Percentiles rank a stretch among this genome's conserved stretches.
phyloP scores from a whole-genome alignment of 2,329 filamentous ascomycete genomes.

The Calonectria pteridis region DNA sequence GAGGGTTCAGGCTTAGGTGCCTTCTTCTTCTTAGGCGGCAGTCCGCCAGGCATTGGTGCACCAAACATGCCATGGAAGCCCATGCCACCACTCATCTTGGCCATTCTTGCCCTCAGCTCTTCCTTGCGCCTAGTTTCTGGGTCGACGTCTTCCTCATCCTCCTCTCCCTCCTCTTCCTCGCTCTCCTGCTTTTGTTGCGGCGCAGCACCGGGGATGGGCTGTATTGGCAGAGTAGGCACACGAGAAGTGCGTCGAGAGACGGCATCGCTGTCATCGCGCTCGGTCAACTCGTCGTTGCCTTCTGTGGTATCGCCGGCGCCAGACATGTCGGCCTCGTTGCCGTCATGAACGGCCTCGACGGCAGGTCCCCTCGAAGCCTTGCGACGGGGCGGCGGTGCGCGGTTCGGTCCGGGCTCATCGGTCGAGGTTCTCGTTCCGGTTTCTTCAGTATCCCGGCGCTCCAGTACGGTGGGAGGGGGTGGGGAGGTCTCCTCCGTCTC shows the following conservation, averaged over 20 bases:
- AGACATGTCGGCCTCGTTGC: slow-evolving; percentile 75
- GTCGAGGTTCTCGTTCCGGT: slow-evolving; percentile 62
- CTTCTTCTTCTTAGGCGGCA: slow-evolving; percentile 67
- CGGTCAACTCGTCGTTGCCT: slow-evolving; percentile 71
- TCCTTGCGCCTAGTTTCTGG: slow-evolving; percentile 87
- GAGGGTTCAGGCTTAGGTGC: slow-evolving; percentile 55
- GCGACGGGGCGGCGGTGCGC: slow-evolving; percentile 60
- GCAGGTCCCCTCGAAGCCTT: slow-evolving; percentile 63
- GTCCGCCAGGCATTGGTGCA: slow-evolving; percentile 73
- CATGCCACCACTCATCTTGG: slow-evolving; percentile 98
- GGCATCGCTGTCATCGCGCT: slow-evolving; percentile 82
- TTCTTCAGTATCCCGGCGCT: slow-evolving; percentile 63
- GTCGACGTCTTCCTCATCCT: slow-evolving; percentile 86
- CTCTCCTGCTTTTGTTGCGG: slow-evolving; percentile 61
- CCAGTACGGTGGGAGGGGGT: slow-evolving; percentile 48
- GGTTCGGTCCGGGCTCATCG: slow-evolving; percentile 56
- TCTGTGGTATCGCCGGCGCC: slow-evolving; percentile 74
- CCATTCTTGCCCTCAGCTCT: slow-evolving; percentile 94
- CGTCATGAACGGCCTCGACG: slow-evolving; percentile 64
- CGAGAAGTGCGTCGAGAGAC: slow-evolving; percentile 56
- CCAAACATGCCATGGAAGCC: slow-evolving; percentile 96
- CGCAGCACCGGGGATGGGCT: slow-evolving; percentile 36
- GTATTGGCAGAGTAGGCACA: slow-evolving; percentile 51
- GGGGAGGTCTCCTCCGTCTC: slow-evolving; percentile 48
- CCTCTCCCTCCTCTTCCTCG: slow-evolving; percentile 75